Conservation (phyloP, 495 filamentous ascomycete species). For the Tirmania nivea region DNA sequence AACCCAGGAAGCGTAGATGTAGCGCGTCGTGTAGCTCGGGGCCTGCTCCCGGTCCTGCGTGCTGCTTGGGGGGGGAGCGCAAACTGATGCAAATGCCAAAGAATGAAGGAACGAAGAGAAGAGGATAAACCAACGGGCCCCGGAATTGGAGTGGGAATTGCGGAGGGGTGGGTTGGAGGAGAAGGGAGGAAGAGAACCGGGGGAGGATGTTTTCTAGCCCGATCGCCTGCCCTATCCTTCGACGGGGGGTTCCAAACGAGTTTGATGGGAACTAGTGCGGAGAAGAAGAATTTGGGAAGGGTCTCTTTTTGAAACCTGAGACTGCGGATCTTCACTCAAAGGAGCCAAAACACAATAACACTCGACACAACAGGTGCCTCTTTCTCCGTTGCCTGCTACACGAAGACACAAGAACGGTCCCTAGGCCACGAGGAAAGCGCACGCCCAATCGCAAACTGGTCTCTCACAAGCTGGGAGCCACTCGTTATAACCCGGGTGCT, state of each 20-base stretch:
- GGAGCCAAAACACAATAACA: not conserved
- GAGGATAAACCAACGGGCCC: conserved; percentile 3
- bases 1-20: not conserved
- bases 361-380: not conserved
- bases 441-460: no score
- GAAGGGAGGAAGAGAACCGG: conserved; percentile 4
- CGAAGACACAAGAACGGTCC: no score
- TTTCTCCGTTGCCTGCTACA: not conserved
- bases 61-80: not conserved
- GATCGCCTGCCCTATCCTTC: no score
- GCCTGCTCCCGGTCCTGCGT: not conserved
- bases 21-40: not conserved
- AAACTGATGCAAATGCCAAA: not conserved
- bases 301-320: not conserved
- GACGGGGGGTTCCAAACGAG: no score
- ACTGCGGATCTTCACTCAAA: not conserved
- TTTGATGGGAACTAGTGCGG: not conserved
- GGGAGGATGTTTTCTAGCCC: not conserved
- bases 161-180: not conserved
- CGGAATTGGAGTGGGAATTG: not conserved
- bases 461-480: no score
- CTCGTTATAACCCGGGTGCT: no score
- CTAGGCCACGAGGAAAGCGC: no score
- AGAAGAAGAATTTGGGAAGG: conserved; percentile 2
- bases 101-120: conserved; percentile 8